Evolutionary conservation across 208 protist species (phyloP), one percentile per base, ranked within the genome.

Genomic region (Spongospora subterranea): DNA sequence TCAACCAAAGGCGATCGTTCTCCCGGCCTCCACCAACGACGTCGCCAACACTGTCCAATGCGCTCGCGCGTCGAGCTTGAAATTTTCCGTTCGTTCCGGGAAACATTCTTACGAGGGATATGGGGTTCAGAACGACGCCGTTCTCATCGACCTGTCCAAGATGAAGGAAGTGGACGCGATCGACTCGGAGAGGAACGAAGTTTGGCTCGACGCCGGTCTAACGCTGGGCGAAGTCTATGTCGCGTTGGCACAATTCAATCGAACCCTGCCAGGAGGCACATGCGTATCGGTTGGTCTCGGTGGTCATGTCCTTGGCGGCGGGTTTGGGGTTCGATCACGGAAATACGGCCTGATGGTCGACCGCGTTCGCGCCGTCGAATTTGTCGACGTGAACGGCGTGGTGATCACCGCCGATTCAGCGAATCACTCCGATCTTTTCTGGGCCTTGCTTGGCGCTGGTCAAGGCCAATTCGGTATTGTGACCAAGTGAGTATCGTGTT

Each of bases 391-490:
- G 17, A 13, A 43, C 71, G 71, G 71, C 6, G 35, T 20, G 35
- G 40, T 43, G 11, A 40, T 43, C 17, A 82, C 35, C 71, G 71
- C 40, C 71, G 71, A 82, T 43, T 43, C n/a, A n/a, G 35, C 6
- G 6, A 39, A 6, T 6, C 35, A 82, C 71, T 43, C 71, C 6
- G 71, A 82, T 43, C 71, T 82, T 6, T 82, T 82, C 71, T 82
- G 71, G 71, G 71, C 71, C 6, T 43, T 82, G n/a, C 71, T 35
- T 6, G 71, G 71, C 71, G 71, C 71, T 82, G 71, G 71, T 82
- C 35, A 35, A 35, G 71, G 71, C 71, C n/a, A 82, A 35, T 82
- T 82, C 40, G 71, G 71, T n/a, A 35, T 82, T n/a, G 71, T 82
- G 17, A 82, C 71, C 6, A 43, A 35, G 71, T 82, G 24, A 60